Conservation (phyloP, 345 rosid species). For the Salix purpurea region DNA sequence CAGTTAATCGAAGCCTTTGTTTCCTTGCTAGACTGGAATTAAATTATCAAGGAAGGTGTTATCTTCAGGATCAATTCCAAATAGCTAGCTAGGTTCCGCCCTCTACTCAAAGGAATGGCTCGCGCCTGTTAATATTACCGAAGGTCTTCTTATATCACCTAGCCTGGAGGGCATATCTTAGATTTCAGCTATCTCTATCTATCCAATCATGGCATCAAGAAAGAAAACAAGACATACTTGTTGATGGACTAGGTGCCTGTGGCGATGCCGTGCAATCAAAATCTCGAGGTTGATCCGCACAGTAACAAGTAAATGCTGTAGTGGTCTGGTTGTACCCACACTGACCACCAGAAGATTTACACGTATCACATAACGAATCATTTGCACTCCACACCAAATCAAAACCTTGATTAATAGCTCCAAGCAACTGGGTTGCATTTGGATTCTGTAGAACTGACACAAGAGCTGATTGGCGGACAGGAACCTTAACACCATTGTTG, state of each 20-base stretch:
- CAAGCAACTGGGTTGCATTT: not conserved
- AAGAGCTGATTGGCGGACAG: not conserved
- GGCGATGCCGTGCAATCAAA: not conserved
- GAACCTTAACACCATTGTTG: constrained; percentile 8
- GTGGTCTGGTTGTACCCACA: constrained; percentile 26
- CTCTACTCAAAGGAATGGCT: not conserved
- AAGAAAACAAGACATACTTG: constrained; percentile 1
- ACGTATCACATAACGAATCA: constrained; percentile 12
- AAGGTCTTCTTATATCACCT: not conserved
- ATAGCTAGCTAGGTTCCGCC: not conserved
- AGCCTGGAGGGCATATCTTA: too few relatives aligned
- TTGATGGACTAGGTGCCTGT: not conserved
- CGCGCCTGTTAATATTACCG: not conserved
- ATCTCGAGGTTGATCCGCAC: not conserved
- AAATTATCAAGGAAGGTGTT: too few relatives aligned
- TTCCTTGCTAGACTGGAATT: too few relatives aligned
- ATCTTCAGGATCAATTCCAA: not conserved
- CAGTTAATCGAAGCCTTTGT: too few relatives aligned
- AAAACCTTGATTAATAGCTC: constrained; percentile 25
- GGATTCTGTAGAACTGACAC: rapidly evolving
- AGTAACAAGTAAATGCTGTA: constrained; percentile 21
- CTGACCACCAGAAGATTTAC: constrained; percentile 15
- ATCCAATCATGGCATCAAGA: not conserved
- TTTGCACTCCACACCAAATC: constrained; percentile 14
- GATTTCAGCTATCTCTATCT: too few relatives aligned